Percentiles rank a stretch among this genome's conserved stretches.
Conservation (phyloP, 2,329 filamentous ascomycete genomes). For the Colletotrichum tamarilloi region DNA sequence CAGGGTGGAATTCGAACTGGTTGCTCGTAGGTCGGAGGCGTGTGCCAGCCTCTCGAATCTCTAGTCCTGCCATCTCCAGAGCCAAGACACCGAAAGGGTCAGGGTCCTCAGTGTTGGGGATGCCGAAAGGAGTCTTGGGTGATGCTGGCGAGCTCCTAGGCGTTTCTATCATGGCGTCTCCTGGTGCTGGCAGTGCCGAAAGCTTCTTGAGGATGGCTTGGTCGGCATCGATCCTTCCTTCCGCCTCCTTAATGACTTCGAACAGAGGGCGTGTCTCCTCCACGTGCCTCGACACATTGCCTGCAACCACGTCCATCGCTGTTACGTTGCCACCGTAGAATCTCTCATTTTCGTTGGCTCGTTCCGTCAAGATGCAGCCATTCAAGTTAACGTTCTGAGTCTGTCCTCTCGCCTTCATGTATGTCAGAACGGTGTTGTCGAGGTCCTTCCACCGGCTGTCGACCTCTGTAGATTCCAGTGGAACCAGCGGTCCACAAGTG, state of each 20-base stretch:
- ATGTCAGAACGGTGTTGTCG: slow-evolving; percentile 66
- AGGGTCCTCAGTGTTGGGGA: slow-evolving; percentile 83
- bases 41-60: slow-evolving; percentile 90
- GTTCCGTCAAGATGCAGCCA: slow-evolving; percentile 67
- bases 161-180: slow-evolving; percentile 72
- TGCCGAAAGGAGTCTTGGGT: slow-evolving; percentile 69
- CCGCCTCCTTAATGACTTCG: slow-evolving; percentile 88
- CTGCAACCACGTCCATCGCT: slow-evolving; percentile 67
- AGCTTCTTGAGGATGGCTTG: slow-evolving; percentile 71
- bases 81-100: slow-evolving; percentile 93
- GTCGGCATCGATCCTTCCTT: slow-evolving; percentile 84
- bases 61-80: slow-evolving; percentile 88
- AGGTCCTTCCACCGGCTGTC: slow-evolving; percentile 64
- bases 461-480: slow-evolving; percentile 62
- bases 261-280: slow-evolving; percentile 71
- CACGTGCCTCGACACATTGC: slow-evolving; percentile 64
- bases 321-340: slow-evolving; percentile 64
- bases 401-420: slow-evolving; percentile 68
- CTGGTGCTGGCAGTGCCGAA: slow-evolving; percentile 76
- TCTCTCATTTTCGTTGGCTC: slow-evolving; percentile 69
- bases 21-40: slow-evolving; percentile 79
- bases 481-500: slow-evolving; percentile 78
- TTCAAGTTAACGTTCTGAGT: slow-evolving; percentile 65
- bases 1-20: slow-evolving; percentile 84
- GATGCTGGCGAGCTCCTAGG: slow-evolving; percentile 47